phyloP scores from a whole-genome alignment of 148 eudicot genomes.

The Chenopodium formosanum region DNA sequence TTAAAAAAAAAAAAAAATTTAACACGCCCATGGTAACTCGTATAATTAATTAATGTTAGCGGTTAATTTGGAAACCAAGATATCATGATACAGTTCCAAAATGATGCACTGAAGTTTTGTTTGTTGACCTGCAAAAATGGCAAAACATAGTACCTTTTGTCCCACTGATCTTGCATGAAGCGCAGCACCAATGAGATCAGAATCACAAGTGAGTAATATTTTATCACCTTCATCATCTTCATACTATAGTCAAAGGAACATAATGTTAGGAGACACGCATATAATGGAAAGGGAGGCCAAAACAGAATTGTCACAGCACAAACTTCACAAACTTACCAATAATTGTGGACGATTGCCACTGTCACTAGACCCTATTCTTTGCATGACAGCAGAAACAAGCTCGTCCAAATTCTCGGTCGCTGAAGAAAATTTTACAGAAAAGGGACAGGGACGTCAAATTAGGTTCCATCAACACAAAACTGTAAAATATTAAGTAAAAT shows the following conservation, averaged over 20 bases:
- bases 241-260: constrained; percentile 46
- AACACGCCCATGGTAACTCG: no score
- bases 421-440: constrained; percentile 27
- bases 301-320: neutral
- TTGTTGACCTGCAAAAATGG: constrained; percentile 1
- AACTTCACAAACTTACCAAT: constrained; percentile 54
- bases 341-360: constrained; percentile 55
- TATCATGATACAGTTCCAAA: neutral
- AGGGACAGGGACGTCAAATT: neutral
- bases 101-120: neutral
- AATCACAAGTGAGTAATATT: constrained; percentile 76
- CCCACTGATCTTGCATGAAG: constrained; percentile 75
- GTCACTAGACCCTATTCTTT: constrained; percentile 55
- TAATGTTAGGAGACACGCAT: neutral
- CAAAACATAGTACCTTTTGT: constrained; percentile 59
- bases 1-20: no score
- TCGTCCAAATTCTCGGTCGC: constrained; percentile 78
- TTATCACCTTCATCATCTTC: constrained; percentile 96
- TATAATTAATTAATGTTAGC: neutral
- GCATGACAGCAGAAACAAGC: constrained; percentile 66
- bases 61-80: neutral
- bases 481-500: neutral
- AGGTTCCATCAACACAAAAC: neutral
- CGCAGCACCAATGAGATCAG: constrained; percentile 78
- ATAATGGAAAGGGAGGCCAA: neutral